Percentiles rank a stretch among this genome's conserved stretches.
phyloP scores from a whole-genome alignment of 768 basidiomycete species.

The Galerina marginata region DNA sequence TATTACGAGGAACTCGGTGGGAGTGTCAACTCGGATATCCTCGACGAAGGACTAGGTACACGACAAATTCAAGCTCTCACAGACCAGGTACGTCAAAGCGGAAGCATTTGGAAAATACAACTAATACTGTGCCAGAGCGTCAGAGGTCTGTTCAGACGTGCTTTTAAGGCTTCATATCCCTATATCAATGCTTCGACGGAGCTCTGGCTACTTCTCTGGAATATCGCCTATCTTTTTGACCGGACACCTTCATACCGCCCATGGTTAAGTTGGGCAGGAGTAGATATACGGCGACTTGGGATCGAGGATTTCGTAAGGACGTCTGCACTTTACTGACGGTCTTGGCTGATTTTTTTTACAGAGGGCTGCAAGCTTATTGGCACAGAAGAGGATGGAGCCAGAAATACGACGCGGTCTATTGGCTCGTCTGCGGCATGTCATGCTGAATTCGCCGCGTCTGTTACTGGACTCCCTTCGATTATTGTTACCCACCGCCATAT shows the following conservation, averaged over 20 bases:
- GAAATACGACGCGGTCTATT: constrained; percentile 41
- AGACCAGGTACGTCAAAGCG: constrained; percentile 52
- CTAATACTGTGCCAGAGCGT: constrained; percentile 45
- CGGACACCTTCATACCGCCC: constrained; percentile 86
- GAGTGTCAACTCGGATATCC: constrained; percentile 68
- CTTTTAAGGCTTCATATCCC: constrained; percentile 81
- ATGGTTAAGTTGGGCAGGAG: constrained; percentile 86
- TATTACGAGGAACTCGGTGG: constrained; percentile 92
- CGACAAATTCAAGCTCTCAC: constrained; percentile 51
- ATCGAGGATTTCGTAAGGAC: constrained; percentile 76
- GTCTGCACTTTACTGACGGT: constrained; percentile 3
- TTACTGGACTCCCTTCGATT: constrained; percentile 80
- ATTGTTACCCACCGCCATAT: constrained; percentile 86
- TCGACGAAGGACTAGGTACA: constrained; percentile 55
- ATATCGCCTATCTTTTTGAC: constrained; percentile 90
- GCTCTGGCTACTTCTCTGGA: constrained; percentile 81
- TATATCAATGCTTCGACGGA: constrained; percentile 82
- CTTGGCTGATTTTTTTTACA: constrained; percentile 23
- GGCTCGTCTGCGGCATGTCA: constrained; percentile 49
- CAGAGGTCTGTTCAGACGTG: constrained; percentile 56
- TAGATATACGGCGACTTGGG: constrained; percentile 81
- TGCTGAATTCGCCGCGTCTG: constrained; percentile 61
- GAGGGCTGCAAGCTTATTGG: constrained; percentile 45
- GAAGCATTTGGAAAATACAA: background rate
- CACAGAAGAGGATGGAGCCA: constrained; percentile 33